These are phyloP conservation scores for Populus tremula DNA, from an alignment of 345 rosid genomes.

Conservation along the genomic window DNA sequence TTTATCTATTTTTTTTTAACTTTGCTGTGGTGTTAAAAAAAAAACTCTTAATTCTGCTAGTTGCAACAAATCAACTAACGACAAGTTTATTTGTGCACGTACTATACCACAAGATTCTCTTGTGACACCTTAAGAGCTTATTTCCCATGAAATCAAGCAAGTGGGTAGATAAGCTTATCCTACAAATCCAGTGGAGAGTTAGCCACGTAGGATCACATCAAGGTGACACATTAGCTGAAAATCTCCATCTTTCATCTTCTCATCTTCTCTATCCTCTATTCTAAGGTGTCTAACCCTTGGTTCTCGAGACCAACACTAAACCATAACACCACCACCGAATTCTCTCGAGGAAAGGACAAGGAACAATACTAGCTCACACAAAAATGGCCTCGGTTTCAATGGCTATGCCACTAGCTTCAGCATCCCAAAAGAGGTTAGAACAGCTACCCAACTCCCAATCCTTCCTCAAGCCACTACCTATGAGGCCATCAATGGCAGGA, in stretches of 20 bases:
- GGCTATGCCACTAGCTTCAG: constrained; percentile 11
- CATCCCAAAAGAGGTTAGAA: not conserved
- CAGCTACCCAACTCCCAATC: not conserved
- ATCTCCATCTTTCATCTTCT: constrained; percentile 7
- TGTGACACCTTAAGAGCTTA: not conserved
- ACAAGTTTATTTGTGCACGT: too few species aligned
- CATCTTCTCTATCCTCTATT: constrained; percentile 15
- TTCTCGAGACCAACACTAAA: too few species aligned
- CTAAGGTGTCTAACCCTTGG: not conserved
- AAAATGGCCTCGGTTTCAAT: constrained; percentile 13
- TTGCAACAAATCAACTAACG: too few species aligned
- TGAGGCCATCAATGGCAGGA: not conserved
- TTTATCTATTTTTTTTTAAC: too few species aligned
- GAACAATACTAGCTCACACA: not conserved
- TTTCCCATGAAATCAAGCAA: constrained; percentile 2
- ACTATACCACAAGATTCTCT: too few species aligned
- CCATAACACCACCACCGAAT: not conserved
- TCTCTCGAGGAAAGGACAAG: not conserved
- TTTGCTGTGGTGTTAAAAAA: too few species aligned
- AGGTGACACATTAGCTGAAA: not conserved
- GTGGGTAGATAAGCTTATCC: constrained; percentile 27
- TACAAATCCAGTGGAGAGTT: constrained; percentile 1
- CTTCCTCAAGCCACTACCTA: constrained; percentile 5
- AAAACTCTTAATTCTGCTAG: too few species aligned
- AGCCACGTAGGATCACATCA: constrained; percentile 11